Conservation (phyloP, 768 basidiomycete species). For the Auricularia auricula-judae region DNA sequence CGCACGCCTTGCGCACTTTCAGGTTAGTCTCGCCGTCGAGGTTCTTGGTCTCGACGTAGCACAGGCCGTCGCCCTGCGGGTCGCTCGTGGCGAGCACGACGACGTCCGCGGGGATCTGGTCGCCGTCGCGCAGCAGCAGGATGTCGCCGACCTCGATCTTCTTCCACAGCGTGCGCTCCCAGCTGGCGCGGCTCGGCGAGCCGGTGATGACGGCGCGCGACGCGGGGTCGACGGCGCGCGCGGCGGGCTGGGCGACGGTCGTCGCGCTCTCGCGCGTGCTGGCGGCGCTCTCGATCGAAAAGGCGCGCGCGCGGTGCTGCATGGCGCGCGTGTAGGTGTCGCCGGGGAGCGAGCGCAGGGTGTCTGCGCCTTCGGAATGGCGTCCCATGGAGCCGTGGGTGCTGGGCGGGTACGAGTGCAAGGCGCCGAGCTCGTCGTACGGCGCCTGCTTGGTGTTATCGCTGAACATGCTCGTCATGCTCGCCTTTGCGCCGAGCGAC, state of each 20-base stretch:
- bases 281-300: neutral
- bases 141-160: conserved; percentile 97
- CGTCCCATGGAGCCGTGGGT: neutral
- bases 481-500: conserved; percentile 20
- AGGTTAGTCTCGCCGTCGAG: conserved; percentile 96
- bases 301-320: neutral
- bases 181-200: conserved; percentile 20
- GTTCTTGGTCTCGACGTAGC: conserved; percentile 97
- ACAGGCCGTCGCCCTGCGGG: conserved; percentile 59
- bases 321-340: conserved; percentile 1
- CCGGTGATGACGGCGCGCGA: neutral
- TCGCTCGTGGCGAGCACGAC: conserved; percentile 88
- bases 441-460: neutral
- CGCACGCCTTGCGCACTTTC: conserved; percentile 71
- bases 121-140: conserved; percentile 82
- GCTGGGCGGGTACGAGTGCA: neutral
- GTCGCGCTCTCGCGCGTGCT: neutral
- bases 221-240: neutral
- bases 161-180: conserved; percentile 98
- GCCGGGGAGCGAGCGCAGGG: neutral
- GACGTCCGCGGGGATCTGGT: conserved; percentile 94
- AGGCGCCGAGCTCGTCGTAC: neutral
- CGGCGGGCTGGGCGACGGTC: neutral
- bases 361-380: neutral
- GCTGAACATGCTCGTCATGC: conserved; percentile 8